Percentiles rank a stretch among this genome's conserved stretches.
phyloP scores from a whole-genome alignment of 345 rosid species.

The Microthlaspi erraticum region DNA sequence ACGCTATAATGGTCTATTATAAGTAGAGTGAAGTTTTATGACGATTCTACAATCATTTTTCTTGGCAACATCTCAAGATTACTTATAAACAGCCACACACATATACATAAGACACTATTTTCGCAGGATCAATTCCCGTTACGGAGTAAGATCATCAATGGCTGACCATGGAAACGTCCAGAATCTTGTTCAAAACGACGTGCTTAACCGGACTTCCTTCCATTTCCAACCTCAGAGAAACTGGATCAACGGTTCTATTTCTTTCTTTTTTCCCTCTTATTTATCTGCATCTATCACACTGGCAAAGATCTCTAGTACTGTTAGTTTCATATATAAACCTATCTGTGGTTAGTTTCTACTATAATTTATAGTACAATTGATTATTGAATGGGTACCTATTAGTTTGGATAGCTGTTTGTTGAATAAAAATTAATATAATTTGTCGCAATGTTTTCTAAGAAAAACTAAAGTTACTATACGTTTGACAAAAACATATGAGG shows the following conservation, averaged over 20 bases:
- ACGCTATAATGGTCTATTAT: conserved; percentile 24
- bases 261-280: not conserved
- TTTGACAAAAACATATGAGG: not conserved
- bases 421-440: not conserved
- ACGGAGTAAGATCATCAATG: conserved; percentile 33
- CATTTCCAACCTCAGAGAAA: conserved; percentile 51
- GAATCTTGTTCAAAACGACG: conserved; percentile 10
- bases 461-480: not conserved
- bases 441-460: not conserved
- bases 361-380: not conserved
- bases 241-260: conserved; percentile 51
- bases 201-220: conserved; percentile 41
- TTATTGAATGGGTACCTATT: not conserved
- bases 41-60: conserved; percentile 11
- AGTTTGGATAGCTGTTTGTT: not conserved
- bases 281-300: not conserved
- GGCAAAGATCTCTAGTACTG: not conserved
- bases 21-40: not conserved
- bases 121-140: not conserved
- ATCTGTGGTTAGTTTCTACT: not conserved
- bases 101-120: not conserved
- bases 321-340: not conserved
- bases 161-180: conserved; percentile 32
- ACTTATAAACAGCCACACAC: conserved; percentile 3
- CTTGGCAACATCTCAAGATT: conserved; percentile 26